These are phyloP conservation scores for Camellia sinensis DNA, from an alignment of 148 eudicot species.

Conservation along the genomic window DNA sequence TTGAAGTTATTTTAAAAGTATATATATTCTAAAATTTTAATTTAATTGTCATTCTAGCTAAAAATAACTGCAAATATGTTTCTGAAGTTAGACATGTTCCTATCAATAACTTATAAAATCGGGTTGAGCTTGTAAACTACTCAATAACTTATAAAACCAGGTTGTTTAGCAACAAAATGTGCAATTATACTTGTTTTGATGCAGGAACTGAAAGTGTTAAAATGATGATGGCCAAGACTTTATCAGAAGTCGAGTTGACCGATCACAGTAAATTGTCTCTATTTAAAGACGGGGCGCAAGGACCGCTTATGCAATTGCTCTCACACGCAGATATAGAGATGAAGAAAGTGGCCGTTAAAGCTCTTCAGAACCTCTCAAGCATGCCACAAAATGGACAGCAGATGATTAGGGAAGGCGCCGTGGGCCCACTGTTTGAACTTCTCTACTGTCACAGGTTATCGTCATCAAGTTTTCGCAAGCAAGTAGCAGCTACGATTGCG, in stretches of 20 bases:
- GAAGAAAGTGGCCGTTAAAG: conserved; percentile 24
- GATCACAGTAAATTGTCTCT: conserved; percentile 23
- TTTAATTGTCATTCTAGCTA: not conserved
- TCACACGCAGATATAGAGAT: conserved; percentile 15
- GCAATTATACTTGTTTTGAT: not conserved
- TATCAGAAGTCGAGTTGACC: conserved; percentile 26
- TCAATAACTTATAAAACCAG: not conserved
- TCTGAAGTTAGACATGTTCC: not conserved
- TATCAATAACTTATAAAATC: not conserved
- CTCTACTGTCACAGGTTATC: conserved; percentile 27
- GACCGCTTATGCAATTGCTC: conserved; percentile 24
- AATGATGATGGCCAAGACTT: conserved; percentile 22
- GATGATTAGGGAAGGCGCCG: conserved; percentile 28
- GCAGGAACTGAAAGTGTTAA: conserved; percentile 24
- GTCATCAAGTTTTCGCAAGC: conserved; percentile 18
- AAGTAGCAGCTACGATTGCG: conserved; percentile 24
- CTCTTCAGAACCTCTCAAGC: conserved; percentile 28
- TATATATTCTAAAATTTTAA: no score
- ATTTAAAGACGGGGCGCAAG: conserved; percentile 19
- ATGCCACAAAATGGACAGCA: conserved; percentile 25
- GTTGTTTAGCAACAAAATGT: not conserved
- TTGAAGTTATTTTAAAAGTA: not conserved
- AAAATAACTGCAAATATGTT: not conserved
- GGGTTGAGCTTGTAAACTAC: not conserved
- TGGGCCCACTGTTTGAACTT: conserved; percentile 20